Evolutionary conservation across 2,329 filamentous ascomycete species (phyloP), one percentile per base, ranked within the genome.

Genomic region (Didymella sp.): DNA sequence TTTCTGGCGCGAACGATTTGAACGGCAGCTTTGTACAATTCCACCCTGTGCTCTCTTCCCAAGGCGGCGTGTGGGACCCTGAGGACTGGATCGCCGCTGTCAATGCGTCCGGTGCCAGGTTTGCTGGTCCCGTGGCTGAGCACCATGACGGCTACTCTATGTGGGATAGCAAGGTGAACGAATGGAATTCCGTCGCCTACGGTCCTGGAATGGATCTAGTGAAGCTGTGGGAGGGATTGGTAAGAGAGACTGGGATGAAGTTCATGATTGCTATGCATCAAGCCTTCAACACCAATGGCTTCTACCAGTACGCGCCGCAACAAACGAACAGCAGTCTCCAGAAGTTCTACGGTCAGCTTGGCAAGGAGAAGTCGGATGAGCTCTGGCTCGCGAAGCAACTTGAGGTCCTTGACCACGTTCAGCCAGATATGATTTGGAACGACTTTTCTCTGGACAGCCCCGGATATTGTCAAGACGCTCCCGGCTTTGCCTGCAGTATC

Each of bases 301-400:
- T 45, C 27, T 45, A 45, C 9, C 27, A 45, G 42, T 45, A 45
- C n/a, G 42, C 42, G 11, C 42, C 42, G 15, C 27, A 45, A 8
- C 42, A 45, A 33, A 45, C 42, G 27, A 45, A 45, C 27, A 45
- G 42, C 42, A 45, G 42, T 45, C 42, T 45, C 11, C 42, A 45
- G 42, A 45, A 45, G 17, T 45, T 45, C 27, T 45, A 45, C 17
- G 42, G 42, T 13, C 42, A 45, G 42, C 42, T 45, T 22, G 42
- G 42, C 27, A 45, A 45, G 42, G 42, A 45, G 27, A 45, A 45
- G 28, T 45, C 42, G 7, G 42, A 45, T 28, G n/a, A 45, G 27
- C 42, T 45, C 27, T 45, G 42, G 42, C 42, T 45, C 15, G 42
- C n/a, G 27, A 45, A 45, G 27, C 42, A 45, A 31, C 42, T 45